Percentiles rank a stretch among this genome's conserved stretches.
Conservation (phyloP, 179 eudicot species). For the Beta macrorhiza region DNA sequence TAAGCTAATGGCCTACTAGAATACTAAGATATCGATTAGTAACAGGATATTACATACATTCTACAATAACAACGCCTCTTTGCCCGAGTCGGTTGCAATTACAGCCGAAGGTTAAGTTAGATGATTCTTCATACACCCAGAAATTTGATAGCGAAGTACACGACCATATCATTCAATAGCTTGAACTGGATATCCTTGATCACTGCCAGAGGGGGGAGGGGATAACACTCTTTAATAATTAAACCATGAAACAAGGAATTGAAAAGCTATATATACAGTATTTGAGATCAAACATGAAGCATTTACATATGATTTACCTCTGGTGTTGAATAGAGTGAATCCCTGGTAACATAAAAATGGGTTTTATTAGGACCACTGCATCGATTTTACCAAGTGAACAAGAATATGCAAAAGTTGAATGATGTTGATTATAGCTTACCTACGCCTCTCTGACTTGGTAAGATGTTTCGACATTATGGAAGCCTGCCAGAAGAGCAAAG, state of each 20-base stretch:
- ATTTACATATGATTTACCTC: conserved; percentile 33
- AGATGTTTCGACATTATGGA: conserved; percentile 90
- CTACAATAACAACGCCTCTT: conserved; percentile 20
- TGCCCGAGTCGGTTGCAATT: not conserved
- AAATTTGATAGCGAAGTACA: conserved; percentile 14
- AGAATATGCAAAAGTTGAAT: not conserved
- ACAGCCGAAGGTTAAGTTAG: conserved; percentile 26
- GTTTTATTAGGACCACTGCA: conserved; percentile 12
- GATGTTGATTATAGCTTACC: conserved; percentile 41
- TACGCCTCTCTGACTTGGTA: conserved; percentile 71
- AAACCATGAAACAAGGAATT: not conserved
- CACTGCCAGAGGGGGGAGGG: not conserved
- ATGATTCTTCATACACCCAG: conserved; percentile 21
- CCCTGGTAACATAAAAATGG: conserved; percentile 42
- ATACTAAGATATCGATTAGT: not conserved
- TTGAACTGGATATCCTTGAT: not conserved
- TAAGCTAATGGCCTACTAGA: not conserved
- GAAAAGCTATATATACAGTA: not conserved
- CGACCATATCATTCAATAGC: not conserved
- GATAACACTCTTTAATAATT: not conserved
- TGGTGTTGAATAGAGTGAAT: conserved; percentile 44
- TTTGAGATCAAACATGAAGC: not conserved
- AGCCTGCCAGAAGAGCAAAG: conserved; percentile 55
- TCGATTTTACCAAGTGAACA: not conserved
- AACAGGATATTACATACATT: conserved; percentile 27